Evolutionary conservation across 441 rosid species (phyloP).

Genomic region (Metrosideros polymorpha): DNA sequence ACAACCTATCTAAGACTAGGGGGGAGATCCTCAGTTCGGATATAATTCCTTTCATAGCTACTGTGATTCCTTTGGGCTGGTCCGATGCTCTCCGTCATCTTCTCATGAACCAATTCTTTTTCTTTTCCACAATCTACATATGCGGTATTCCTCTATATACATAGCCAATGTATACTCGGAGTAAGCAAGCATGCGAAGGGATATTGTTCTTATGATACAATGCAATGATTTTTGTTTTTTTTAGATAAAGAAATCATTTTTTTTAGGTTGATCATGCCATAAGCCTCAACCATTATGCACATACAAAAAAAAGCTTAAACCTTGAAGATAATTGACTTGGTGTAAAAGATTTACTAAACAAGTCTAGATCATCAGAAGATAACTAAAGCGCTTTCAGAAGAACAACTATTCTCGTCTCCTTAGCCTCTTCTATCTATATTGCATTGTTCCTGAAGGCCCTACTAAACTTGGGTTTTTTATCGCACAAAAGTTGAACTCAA

Average conservation of each 20-base stretch:
- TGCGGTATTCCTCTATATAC: background rate
- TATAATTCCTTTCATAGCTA: background rate
- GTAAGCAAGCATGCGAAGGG: rapidly evolving
- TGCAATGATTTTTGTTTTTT: background rate
- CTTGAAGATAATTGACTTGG: background rate
- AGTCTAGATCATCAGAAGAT: background rate
- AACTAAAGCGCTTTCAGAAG: background rate
- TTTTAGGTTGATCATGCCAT: background rate
- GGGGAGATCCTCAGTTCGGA: background rate
- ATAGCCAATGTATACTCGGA: background rate
- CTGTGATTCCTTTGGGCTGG: background rate
- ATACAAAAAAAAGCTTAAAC: background rate
- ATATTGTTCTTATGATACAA: background rate
- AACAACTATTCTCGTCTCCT: background rate
- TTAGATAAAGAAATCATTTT: background rate
- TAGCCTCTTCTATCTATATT: background rate
- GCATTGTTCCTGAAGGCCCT: background rate
- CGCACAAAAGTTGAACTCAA: background rate
- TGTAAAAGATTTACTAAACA: background rate
- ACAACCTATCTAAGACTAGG: background rate
- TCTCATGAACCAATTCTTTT: background rate
- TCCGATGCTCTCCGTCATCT: background rate
- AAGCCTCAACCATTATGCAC: background rate
- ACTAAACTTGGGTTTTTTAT: background rate
- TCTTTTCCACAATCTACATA: background rate